Evolutionary conservation across 2,329 filamentous ascomycete genomes (phyloP).

Genomic region (Trichophyton verrucosum): DNA sequence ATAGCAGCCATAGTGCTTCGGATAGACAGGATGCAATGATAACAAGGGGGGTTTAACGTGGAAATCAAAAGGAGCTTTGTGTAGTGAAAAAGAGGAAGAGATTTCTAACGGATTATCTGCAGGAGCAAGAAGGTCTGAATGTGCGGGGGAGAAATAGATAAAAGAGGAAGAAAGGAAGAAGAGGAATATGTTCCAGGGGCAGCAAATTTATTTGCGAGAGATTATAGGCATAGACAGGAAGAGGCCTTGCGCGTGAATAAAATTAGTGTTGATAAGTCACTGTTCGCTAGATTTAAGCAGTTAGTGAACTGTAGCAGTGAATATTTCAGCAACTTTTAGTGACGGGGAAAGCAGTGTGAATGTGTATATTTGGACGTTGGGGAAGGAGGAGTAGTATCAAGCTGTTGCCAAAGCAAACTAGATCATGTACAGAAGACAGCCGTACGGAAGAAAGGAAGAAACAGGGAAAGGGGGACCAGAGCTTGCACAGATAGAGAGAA

Average conservation of each 20-base stretch:
- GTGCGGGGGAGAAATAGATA: constrained; percentile 15
- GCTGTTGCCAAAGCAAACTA: background rate
- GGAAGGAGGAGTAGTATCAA: background rate
- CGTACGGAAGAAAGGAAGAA: background rate
- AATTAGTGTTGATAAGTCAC: constrained; percentile 3
- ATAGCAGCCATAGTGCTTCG: constrained; percentile 21
- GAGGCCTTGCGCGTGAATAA: constrained; percentile 12
- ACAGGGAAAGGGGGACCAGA: background rate
- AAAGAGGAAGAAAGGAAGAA: constrained; percentile 1
- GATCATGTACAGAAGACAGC: constrained; percentile 2
- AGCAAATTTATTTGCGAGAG: constrained; percentile 20
- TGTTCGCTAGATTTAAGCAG: background rate
- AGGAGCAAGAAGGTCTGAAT: background rate
- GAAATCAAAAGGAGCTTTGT: constrained; percentile 7
- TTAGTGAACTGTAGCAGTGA: background rate
- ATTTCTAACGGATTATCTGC: background rate
- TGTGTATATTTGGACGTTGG: background rate
- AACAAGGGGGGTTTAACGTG: background rate
- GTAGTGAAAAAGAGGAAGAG: constrained; percentile 2
- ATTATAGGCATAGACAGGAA: constrained; percentile 21
- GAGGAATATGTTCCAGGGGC: constrained; percentile 5
- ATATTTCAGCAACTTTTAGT: background rate
- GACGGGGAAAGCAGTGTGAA: background rate
- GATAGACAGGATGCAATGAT: background rate
- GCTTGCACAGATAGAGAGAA: background rate